Percentiles rank a stretch among this genome's conserved stretches.
Evolutionary conservation across 2,329 filamentous ascomycete genomes (phyloP).

Genomic region (Exophiala sp.): DNA sequence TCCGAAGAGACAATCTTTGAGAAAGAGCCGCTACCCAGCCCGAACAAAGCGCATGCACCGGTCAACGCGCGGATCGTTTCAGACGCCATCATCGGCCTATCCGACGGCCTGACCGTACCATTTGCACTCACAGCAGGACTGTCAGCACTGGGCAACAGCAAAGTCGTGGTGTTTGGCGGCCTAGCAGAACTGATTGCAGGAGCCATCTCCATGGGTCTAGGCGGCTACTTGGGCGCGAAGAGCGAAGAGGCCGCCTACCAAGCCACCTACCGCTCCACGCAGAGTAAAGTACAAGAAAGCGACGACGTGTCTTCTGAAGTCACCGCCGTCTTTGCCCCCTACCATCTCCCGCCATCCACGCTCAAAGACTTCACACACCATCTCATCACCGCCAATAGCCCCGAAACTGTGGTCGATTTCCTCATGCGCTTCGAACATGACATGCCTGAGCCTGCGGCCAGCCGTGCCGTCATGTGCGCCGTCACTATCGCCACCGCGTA

Average conservation of each 20-base stretch:
- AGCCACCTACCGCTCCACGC: slow-evolving; percentile 15
- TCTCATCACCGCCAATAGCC: slow-evolving; percentile 22
- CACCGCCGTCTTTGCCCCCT: slow-evolving; percentile 15
- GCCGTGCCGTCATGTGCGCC: slow-evolving; percentile 34
- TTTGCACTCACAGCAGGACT: slow-evolving; percentile 73
- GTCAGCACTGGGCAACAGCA: slow-evolving; percentile 53
- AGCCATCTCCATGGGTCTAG: slow-evolving; percentile 70
- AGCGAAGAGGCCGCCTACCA: slow-evolving; percentile 35
- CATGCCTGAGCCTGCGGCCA: slow-evolving; percentile 38
- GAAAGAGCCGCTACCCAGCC: not conserved
- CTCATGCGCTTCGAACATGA: slow-evolving; percentile 21
- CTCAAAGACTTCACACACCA: slow-evolving; percentile 23
- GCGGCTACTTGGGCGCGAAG: slow-evolving; percentile 62
- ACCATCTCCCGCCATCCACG: slow-evolving; percentile 19
- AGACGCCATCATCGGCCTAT: slow-evolving; percentile 70
- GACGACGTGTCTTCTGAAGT: slow-evolving; percentile 16
- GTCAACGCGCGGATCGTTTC: slow-evolving; percentile 22
- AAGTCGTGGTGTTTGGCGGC: slow-evolving; percentile 64
- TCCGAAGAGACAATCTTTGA: slow-evolving; percentile 15
- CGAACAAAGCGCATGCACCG: not conserved
- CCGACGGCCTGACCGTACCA: slow-evolving; percentile 72
- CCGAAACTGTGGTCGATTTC: slow-evolving; percentile 16
- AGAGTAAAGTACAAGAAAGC: slow-evolving; percentile 12
- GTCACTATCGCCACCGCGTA: slow-evolving; percentile 34
- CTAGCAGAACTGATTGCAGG: slow-evolving; percentile 70